These are phyloP conservation scores for Crucibulum laeve DNA, from an alignment of 768 basidiomycete species.

Conservation along the genomic window DNA sequence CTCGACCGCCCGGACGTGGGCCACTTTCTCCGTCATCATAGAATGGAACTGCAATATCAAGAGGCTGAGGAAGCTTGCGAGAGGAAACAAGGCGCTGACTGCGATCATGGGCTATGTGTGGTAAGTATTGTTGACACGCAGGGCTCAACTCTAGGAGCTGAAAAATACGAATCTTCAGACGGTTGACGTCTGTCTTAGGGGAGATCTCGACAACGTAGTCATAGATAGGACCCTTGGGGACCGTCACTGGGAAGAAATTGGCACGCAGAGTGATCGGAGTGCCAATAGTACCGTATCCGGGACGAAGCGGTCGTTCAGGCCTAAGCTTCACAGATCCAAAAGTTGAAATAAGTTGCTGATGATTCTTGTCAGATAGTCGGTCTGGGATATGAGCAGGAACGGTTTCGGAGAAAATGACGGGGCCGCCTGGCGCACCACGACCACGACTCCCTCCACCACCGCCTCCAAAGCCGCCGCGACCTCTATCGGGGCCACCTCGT, in stretches of 20 bases:
- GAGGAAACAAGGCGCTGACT: conserved; percentile 44
- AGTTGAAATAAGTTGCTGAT: conserved; percentile 31
- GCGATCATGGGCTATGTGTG: conserved; percentile 50
- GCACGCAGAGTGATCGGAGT: conserved; percentile 45
- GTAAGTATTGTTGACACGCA: conserved; percentile 25
- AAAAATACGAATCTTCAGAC: conserved; percentile 48
- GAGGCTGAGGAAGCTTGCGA: conserved; percentile 37
- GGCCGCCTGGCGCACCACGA: conserved; percentile 20
- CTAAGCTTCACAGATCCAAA: conserved; percentile 28
- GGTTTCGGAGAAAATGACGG: conserved; percentile 34
- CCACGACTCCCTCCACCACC: conserved; percentile 20
- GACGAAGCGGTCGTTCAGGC: conserved; percentile 43
- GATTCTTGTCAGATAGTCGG: conserved; percentile 26
- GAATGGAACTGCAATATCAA: conserved; percentile 34
- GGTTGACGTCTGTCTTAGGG: conserved; percentile 39
- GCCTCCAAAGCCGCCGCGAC: conserved; percentile 15
- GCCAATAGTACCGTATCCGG: conserved; percentile 53
- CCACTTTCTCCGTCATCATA: conserved; percentile 35
- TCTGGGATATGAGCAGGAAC: conserved; percentile 28
- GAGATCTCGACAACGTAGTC: conserved; percentile 54
- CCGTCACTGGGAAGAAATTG: conserved; percentile 56
- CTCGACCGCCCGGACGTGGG: conserved; percentile 29
- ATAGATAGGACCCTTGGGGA: conserved; percentile 43
- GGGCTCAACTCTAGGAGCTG: conserved; percentile 44
- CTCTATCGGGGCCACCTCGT: conserved; percentile 21